Evolutionary conservation across 2,329 filamentous ascomycete species (phyloP).

Genomic region (Clarireedia paspali): DNA sequence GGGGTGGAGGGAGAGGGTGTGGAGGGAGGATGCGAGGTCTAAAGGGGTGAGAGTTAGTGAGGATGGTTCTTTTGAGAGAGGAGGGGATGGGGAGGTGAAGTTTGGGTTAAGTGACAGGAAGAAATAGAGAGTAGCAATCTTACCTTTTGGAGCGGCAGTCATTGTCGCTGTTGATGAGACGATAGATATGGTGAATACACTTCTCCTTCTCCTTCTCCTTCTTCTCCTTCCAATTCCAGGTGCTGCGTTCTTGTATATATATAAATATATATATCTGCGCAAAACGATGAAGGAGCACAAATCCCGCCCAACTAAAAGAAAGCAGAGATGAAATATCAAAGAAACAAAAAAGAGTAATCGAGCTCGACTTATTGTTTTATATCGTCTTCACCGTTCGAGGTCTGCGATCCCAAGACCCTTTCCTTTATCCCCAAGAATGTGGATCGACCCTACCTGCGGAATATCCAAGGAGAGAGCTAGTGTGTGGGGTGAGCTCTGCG

Average conservation of each 20-base stretch:
- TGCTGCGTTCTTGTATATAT: too few relatives aligned
- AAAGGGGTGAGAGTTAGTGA: not conserved
- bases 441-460: slow-evolving; percentile 9
- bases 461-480: not conserved
- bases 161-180: not conserved
- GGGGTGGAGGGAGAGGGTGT: slow-evolving; percentile 5
- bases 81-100: not conserved
- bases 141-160: slow-evolving; percentile 6
- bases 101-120: too few relatives aligned
- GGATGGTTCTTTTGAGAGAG: not conserved
- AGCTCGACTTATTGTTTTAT: too few relatives aligned
- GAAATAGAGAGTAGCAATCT: not conserved
- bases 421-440: not conserved
- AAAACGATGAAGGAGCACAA: too few relatives aligned
- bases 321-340: too few relatives aligned
- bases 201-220: too few relatives aligned
- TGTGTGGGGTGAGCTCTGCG: not conserved
- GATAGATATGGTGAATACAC: too few relatives aligned
- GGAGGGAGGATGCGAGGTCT: slow-evolving; percentile 25
- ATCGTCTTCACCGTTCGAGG: too few relatives aligned
- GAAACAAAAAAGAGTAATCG: too few relatives aligned
- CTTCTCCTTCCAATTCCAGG: too few relatives aligned
- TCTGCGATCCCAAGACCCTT: not conserved
- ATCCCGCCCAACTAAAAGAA: too few relatives aligned
- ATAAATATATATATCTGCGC: too few relatives aligned